Base-by-base conservation (phyloP, 2,329 filamentous ascomycete species). In the Trichoderma sp. region DNA sequence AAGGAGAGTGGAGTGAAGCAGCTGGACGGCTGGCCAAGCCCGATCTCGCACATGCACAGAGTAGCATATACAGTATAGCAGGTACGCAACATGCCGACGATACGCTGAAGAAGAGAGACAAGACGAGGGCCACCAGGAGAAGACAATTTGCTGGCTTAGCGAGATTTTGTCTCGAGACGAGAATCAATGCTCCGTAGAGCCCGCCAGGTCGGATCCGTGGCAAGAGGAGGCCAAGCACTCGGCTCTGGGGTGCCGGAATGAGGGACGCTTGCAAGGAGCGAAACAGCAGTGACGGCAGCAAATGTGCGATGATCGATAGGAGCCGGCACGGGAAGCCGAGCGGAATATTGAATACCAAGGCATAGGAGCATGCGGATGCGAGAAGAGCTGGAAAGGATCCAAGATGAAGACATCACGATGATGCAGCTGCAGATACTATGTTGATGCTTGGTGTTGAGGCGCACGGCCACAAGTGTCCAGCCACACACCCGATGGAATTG, bases 121-220 rank as follows among this genome's bases (percentile, higher is more conserved):
- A 25, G 22, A 25, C 58, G 39, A 60, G 58, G 54, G 42, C 42
- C 50, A 32, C 34, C 22, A 32, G 19, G 52, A 57, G 39, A 65
- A 53, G 35, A 37, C n/a, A 32, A 22, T 48, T 27, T 35, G 12
- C 45, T 50, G 45, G 29, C 35, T 50, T 45, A 57, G 42, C 29
- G 61, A 65, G 29, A 57, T 48, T 45, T 35, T 19, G 35, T n/a
- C n/a, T 54, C 50, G 22, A 42, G 50, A 52, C 50, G 50, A 56
- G 52, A 32, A 45, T 19, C 37, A 15, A 52, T 39, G 39, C 48
- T 32, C 45, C 59, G 32, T 39, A 39, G n/a, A 64, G 61, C 61
- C 50, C 50, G 35, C n/a, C 50, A 64, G 39, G 61, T 56, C 61
- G 61, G 61, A 45, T 34, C 52, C n/a, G 37, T 65, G 52, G 60